These are phyloP conservation scores for Micromonas commoda DNA, from an alignment of 139 green algal genomes.

Conservation along the genomic window DNA sequence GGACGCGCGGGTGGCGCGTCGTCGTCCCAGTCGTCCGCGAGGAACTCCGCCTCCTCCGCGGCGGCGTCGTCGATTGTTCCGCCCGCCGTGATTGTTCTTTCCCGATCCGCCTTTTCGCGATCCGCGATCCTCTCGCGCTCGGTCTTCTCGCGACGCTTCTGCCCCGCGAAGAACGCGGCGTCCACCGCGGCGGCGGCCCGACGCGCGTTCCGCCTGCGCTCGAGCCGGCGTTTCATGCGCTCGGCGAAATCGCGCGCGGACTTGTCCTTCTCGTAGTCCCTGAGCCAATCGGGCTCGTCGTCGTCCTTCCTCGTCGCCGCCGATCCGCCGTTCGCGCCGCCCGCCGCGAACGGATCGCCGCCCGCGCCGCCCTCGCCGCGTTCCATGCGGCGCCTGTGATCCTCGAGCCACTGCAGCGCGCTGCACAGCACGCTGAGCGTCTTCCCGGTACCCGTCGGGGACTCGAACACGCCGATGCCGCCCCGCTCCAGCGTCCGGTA, in stretches of 20 bases:
- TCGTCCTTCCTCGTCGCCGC: slow-evolving; percentile 29
- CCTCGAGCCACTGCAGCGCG: neutral
- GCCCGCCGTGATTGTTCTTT: neutral
- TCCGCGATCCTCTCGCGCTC: neutral
- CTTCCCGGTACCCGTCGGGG: slow-evolving; percentile 65
- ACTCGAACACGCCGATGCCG: slow-evolving; percentile 80
- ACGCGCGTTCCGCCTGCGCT: neutral
- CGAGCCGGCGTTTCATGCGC: slow-evolving; percentile 16
- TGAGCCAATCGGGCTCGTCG: slow-evolving; percentile 55
- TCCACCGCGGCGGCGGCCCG: neutral
- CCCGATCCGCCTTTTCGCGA: neutral
- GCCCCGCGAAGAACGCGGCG: neutral
- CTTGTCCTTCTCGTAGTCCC: slow-evolving; percentile 36
- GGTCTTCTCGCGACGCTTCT: neutral
- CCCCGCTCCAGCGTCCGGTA: slow-evolving; percentile 53
- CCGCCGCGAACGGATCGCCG: neutral
- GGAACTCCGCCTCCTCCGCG: neutral
- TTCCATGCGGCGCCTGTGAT: neutral
- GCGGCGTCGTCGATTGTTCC: neutral
- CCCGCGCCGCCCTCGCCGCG: neutral
- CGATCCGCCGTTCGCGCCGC: neutral
- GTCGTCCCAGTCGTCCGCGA: neutral
- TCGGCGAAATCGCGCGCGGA: neutral
- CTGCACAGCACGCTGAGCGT: neutral
- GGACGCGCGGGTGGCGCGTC: neutral